Base-by-base conservation (phyloP, 2,329 filamentous ascomycete species). In the Elsinoe arachidis region DNA sequence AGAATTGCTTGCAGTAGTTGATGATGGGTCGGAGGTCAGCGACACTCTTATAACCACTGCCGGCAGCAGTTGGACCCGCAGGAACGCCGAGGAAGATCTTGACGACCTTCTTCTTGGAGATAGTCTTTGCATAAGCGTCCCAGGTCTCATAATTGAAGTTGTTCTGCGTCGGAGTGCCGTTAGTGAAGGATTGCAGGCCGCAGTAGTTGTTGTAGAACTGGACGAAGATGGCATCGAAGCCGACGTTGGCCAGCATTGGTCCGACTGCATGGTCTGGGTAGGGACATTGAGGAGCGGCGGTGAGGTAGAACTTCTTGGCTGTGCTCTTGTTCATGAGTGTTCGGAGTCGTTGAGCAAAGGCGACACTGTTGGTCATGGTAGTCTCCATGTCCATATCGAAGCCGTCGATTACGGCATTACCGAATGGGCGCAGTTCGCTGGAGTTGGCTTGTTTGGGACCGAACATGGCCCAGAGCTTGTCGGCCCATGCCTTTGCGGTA, bases 361-460 rank as follows among this genome's bases (percentile, higher is more conserved):
- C 41, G 17, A 51, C 41, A 53, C 57, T 53, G 11, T 47, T 44
- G 21, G 70, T 69, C 12, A 80, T 78, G 2, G 70, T 69, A 2
- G 80, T 74, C 71, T 90, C 86, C 60, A 89, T 84, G 68, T 90
- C 87, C 61, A 90, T 82, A 70, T 90, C 86, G 68, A 90, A 89
- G 2, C 87, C 87, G 67, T 90, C 85, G 43, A 90, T 72, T 3
- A 81, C 75, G 7, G 83, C 80, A 7, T 73, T 70, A 57, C 83
- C 84, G 67, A 90, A 90, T 1, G 86, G 87, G 5, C 87, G 81
- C 1, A 68, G 69, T 38, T 70, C 62, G 9, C 41, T 54, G 11
- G 56, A 47, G 46, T 57, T 54, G 11, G 47, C 47, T 6, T 38
- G 37, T 17, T 52, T 43, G 57, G 60, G 44, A 51, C 61, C 14